Evolutionary conservation across 2,329 filamentous ascomycete species (phyloP).

Genomic region (Colletotrichum horii): DNA sequence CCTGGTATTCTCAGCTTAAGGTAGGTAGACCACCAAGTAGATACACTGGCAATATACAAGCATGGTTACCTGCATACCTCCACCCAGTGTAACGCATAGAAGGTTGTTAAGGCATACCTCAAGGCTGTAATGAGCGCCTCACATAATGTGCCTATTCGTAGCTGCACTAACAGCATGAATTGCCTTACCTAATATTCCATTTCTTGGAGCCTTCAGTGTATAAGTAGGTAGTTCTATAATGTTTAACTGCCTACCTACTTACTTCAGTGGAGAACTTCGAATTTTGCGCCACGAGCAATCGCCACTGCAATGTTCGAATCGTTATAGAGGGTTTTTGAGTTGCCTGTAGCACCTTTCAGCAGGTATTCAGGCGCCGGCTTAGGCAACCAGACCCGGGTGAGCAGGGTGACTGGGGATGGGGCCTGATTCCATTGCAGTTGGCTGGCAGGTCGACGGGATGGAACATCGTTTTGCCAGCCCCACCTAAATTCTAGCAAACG

Average conservation of each 20-base stretch:
- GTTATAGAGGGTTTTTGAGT: neutral
- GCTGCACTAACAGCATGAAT: neutral
- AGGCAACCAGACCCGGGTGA: neutral
- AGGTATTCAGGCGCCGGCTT: too few relatives aligned
- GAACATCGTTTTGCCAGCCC: constrained; percentile 14
- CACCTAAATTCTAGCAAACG: neutral
- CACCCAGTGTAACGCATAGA: neutral
- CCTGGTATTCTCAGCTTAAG: too few relatives aligned
- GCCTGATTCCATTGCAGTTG: neutral
- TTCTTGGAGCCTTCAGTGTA: neutral
- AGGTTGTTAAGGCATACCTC: neutral
- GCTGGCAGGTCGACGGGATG: neutral
- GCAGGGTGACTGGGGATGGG: neutral
- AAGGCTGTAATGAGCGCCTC: neutral
- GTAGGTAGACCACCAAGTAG: neutral
- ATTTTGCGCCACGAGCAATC: neutral
- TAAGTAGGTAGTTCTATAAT: neutral
- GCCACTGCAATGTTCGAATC: neutral
- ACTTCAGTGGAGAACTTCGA: neutral
- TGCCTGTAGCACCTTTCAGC: neutral
- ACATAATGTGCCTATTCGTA: neutral
- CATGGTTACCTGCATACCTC: neutral
- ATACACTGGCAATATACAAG: neutral
- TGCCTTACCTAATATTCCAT: neutral
- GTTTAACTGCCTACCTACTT: neutral